Conservation (phyloP, 2,329 filamentous ascomycete species). For the Ascochyta lentis region DNA sequence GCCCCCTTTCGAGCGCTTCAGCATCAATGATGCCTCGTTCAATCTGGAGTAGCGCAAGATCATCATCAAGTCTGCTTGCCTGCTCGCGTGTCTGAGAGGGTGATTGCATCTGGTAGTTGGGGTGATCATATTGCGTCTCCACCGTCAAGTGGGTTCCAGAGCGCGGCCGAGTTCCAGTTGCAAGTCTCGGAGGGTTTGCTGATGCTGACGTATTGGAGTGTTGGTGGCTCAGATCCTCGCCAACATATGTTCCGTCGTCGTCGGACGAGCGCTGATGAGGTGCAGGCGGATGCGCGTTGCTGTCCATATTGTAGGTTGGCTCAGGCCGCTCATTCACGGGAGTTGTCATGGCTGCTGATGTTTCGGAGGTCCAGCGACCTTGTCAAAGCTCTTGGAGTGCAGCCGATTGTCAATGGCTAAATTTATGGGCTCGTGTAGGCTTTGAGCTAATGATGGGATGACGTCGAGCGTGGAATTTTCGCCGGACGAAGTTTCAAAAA, state of each 20-base stretch:
- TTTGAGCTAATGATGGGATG: constrained; percentile 8
- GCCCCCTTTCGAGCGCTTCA: constrained; percentile 44
- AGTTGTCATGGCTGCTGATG: constrained; percentile 41
- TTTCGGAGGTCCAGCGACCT: constrained; percentile 13
- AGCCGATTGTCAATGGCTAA: neutral
- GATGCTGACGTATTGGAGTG: constrained; percentile 27
- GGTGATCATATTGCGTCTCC: constrained; percentile 51
- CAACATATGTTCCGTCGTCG: constrained; percentile 49
- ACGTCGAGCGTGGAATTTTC: constrained; percentile 6
- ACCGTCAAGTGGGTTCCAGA: constrained; percentile 57
- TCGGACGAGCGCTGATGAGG: constrained; percentile 45
- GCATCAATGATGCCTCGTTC: constrained; percentile 64
- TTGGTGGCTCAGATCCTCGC: constrained; percentile 43
- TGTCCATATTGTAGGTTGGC: constrained; percentile 47
- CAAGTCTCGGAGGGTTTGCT: constrained; percentile 16
- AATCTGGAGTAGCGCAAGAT: constrained; percentile 68
- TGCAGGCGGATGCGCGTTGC: constrained; percentile 22
- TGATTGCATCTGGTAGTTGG: constrained; percentile 49
- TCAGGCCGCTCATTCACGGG: constrained; percentile 45
- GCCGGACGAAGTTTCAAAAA: constrained; percentile 1
- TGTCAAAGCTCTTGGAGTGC: neutral
- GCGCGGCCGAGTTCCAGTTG: constrained; percentile 23
- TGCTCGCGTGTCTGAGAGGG: constrained; percentile 66
- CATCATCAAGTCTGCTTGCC: constrained; percentile 68
- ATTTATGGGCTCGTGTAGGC: neutral